Percentiles rank a stretch among this genome's conserved stretches.
Conservation (phyloP, 768 basidiomycete species). For the Tremella yokohamensis region DNA sequence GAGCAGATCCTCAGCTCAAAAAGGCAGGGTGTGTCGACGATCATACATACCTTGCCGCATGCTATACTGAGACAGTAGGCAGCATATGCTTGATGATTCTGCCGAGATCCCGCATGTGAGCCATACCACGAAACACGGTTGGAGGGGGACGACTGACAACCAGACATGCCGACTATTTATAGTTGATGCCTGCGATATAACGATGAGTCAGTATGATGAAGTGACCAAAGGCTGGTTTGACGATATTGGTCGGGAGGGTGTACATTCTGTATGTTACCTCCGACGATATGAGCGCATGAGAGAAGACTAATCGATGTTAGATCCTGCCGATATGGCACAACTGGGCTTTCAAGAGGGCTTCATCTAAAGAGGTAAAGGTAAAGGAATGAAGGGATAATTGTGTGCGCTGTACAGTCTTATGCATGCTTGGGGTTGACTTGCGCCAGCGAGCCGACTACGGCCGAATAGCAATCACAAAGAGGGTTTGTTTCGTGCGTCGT, state of each 20-base stretch:
- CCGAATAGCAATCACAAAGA: too few relatives aligned
- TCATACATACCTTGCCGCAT: not conserved
- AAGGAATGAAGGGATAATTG: too few relatives aligned
- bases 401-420: too few relatives aligned
- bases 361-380: too few relatives aligned
- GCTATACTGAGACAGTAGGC: not conserved
- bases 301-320: not conserved
- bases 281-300: not conserved
- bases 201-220: not conserved
- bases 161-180: conserved; percentile 1
- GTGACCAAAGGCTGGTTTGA: not conserved
- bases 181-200: not conserved
- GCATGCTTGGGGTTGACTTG: too few relatives aligned
- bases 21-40: conserved; percentile 3
- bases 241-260: not conserved
- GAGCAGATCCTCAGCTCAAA: conserved; percentile 5
- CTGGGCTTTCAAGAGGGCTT: not conserved
- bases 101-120: not conserved
- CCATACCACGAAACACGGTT: not conserved
- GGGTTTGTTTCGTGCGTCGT: too few relatives aligned
- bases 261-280: not conserved
- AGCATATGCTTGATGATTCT: not conserved
- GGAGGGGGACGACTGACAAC: not conserved
- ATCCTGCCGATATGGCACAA: conserved; percentile 3
- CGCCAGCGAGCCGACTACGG: too few relatives aligned